These are phyloP conservation scores for Arthrobotrys megalospora DNA, from an alignment of 2,329 filamentous ascomycete genomes.

Conservation along the genomic window DNA sequence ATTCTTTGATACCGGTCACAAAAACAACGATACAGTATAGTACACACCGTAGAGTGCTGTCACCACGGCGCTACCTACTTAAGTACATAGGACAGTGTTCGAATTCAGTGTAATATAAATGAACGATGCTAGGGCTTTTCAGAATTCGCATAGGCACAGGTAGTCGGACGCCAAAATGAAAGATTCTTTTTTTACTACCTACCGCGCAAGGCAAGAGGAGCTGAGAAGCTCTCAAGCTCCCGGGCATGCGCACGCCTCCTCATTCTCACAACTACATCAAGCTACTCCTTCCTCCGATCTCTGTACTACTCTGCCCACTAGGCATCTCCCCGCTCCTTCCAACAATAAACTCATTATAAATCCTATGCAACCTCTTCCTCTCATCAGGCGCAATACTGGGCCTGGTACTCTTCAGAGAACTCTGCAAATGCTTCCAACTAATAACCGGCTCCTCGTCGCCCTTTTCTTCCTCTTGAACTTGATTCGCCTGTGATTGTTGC, in stretches of 20 bases:
- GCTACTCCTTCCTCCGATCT: conserved; percentile 92
- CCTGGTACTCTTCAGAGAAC: conserved; percentile 81
- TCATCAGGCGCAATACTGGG: conserved; percentile 87
- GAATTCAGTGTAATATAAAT: neutral
- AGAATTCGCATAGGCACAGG: neutral
- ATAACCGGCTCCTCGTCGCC: conserved; percentile 81
- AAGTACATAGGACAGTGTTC: no score
- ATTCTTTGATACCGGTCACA: neutral
- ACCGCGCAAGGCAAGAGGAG: no score
- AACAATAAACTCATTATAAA: conserved; percentile 93
- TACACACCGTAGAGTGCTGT: neutral
- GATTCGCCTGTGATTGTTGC: conserved; percentile 58
- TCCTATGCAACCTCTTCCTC: conserved; percentile 79
- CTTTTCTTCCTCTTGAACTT: conserved; percentile 64
- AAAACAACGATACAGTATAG: conserved; percentile 9
- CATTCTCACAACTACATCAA: conserved; percentile 77
- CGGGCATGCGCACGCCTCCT: no score
- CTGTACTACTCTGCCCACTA: conserved; percentile 89
- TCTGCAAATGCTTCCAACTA: conserved; percentile 84
- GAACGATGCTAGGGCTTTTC: conserved; percentile 11
- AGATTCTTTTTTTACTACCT: conserved; percentile 4
- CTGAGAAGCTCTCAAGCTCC: no score
- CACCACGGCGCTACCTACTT: no score
- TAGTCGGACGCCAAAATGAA: conserved; percentile 2
- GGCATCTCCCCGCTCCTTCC: conserved; percentile 95